Evolutionary conservation across 768 basidiomycete genomes (phyloP).

Genomic region (Boletus subcaerulescens): DNA sequence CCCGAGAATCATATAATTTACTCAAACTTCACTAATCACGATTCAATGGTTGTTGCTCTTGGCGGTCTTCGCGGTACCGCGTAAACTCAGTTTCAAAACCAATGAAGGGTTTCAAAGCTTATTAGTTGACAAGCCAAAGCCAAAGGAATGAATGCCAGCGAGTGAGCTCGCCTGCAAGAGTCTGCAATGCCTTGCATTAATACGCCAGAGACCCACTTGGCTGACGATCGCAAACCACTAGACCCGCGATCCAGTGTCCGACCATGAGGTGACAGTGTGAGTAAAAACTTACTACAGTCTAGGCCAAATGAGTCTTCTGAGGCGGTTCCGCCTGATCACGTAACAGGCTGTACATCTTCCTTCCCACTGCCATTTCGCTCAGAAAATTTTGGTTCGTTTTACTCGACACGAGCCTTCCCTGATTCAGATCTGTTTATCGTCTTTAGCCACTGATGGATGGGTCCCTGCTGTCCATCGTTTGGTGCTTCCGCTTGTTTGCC

Average conservation of each 20-base stretch:
- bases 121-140: not conserved
- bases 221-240: too few species aligned
- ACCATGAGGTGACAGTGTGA: too few species aligned
- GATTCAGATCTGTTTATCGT: slow-evolving; percentile 14
- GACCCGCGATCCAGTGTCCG: too few species aligned
- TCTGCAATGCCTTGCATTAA: not conserved
- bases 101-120: slow-evolving; percentile 2
- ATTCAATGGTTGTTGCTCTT: not conserved
- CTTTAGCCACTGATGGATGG: slow-evolving; percentile 15
- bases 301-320: slow-evolving; percentile 13
- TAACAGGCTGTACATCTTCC: slow-evolving; percentile 24
- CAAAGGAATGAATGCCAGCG: slow-evolving; percentile 2
- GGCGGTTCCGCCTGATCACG: slow-evolving; percentile 30
- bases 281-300: too few species aligned
- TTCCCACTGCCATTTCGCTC: slow-evolving; percentile 19
- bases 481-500: slow-evolving; percentile 9
- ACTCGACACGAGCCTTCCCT: slow-evolving; percentile 16
- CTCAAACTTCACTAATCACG: not conserved
- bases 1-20: slow-evolving; percentile 17
- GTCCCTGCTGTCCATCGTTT: slow-evolving; percentile 9
- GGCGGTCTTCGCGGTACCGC: slow-evolving; percentile 16
- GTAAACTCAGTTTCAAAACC: slow-evolving; percentile 8
- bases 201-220: too few species aligned
- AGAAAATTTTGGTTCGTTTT: slow-evolving; percentile 16
- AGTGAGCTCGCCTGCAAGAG: not conserved